These are phyloP conservation scores for Ceratobasidium sp. DNA, from an alignment of 1,284 basidiomycete species.

Conservation along the genomic window DNA sequence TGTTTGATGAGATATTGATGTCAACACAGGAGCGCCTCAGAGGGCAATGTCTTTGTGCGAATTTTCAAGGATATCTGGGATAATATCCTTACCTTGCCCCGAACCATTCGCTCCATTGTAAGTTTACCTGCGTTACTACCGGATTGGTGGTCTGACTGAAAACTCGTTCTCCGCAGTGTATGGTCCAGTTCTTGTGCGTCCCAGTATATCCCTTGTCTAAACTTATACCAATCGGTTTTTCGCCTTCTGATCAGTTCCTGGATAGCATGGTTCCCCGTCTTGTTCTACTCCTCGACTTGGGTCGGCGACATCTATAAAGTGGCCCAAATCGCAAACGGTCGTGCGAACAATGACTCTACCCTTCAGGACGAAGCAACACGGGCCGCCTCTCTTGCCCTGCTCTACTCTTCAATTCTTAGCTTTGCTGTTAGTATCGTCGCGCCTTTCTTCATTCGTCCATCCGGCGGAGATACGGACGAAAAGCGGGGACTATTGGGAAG, in stretches of 20 bases:
- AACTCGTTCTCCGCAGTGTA: constrained; percentile 60
- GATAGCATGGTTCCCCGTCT: constrained; percentile 88
- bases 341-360: constrained; percentile 55
- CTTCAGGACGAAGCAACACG: constrained; percentile 59
- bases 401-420: constrained; percentile 61
- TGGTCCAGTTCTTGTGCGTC: constrained; percentile 88
- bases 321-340: constrained; percentile 46
- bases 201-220: constrained; percentile 26
- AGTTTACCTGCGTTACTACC: constrained; percentile 54
- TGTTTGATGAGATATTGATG: constrained; percentile 10
- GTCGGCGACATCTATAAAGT: constrained; percentile 85
- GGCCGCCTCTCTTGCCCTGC: constrained; percentile 61
- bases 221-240: background rate
- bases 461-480: background rate
- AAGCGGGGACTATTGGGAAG: constrained; percentile 46
- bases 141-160: constrained; percentile 23
- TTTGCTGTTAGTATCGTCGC: constrained; percentile 59
- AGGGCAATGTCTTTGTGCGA: constrained; percentile 39
- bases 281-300: constrained; percentile 90
- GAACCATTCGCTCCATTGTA: constrained; percentile 82
- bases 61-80: constrained; percentile 73
- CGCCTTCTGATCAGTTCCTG: constrained; percentile 65
- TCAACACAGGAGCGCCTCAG: background rate
- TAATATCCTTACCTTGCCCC: constrained; percentile 75
- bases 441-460: constrained; percentile 58